These are phyloP conservation scores for Rhodotorula sphaerocarpa DNA, from an alignment of 768 basidiomycete genomes.

Conservation along the genomic window DNA sequence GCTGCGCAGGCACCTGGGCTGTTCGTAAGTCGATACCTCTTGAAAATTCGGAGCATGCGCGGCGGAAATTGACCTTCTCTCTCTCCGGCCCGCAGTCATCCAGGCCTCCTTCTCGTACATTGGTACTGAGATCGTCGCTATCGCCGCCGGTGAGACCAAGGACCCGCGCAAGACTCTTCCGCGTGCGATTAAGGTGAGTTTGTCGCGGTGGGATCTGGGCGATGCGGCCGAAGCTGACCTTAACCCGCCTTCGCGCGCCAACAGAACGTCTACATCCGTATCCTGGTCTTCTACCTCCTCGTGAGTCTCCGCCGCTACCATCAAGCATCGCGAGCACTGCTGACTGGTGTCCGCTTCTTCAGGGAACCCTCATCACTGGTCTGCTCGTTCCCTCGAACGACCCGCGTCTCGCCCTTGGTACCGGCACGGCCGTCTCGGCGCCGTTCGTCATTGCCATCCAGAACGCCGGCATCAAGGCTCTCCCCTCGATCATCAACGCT, in stretches of 20 bases:
- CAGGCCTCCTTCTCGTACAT: conserved; percentile 51
- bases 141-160: conserved; percentile 48
- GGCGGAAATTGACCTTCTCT: background rate
- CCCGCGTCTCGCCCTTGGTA: conserved; percentile 26
- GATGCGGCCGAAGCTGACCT: background rate
- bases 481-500: conserved; percentile 47
- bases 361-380: conserved; percentile 44
- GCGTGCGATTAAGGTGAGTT: conserved; percentile 14
- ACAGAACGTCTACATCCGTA: conserved; percentile 26
- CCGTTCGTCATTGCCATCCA: conserved; percentile 42
- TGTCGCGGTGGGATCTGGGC: background rate
- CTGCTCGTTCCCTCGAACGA: conserved; percentile 43
- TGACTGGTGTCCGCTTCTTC: no score
- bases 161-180: conserved; percentile 45
- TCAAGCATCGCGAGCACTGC: no score
- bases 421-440: conserved; percentile 26
- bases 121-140: conserved; percentile 46
- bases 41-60: no score
- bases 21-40: no score
- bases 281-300: conserved; percentile 55
- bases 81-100: background rate
- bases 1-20: background rate
- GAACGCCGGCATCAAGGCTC: conserved; percentile 44
- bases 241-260: background rate
- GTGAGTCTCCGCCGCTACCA: conserved; percentile 27